Percentiles rank a stretch among this genome's conserved stretches.
phyloP scores from a whole-genome alignment of 495 filamentous ascomycete species.

The Penicillium taxi region DNA sequence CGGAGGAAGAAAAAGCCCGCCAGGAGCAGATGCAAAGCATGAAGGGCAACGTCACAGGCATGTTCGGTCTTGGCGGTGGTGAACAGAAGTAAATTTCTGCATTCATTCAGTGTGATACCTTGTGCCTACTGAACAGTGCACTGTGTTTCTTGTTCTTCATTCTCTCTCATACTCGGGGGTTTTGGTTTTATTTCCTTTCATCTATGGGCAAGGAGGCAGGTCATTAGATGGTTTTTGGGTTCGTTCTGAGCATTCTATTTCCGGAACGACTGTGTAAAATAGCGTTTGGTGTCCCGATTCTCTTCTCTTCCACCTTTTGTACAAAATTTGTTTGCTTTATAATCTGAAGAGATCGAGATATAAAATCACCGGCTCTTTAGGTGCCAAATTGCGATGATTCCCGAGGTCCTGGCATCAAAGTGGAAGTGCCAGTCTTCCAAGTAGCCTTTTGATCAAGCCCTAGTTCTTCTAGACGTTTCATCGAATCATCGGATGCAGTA shows the following conservation, averaged over 20 bases:
- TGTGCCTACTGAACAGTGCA: background rate
- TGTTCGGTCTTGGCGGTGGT: slow-evolving; percentile 38
- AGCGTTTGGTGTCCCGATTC: slow-evolving; percentile 25
- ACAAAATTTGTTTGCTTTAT: slow-evolving; percentile 33
- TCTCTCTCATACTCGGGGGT: slow-evolving; percentile 5
- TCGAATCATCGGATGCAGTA: too few species aligned
- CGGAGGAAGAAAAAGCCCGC: slow-evolving; percentile 72
- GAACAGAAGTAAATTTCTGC: slow-evolving; percentile 23
- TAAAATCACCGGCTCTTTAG: slow-evolving; percentile 4
- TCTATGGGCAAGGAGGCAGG: slow-evolving; percentile 18
- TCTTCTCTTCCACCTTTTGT: slow-evolving; percentile 26
- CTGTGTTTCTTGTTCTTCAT: background rate
- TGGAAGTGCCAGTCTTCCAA: too few species aligned
- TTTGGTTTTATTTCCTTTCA: slow-evolving; percentile 11
- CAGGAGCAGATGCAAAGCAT: slow-evolving; percentile 88
- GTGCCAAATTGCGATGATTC: slow-evolving; percentile 1
- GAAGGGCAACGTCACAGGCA: slow-evolving; percentile 55
- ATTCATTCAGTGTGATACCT: background rate
- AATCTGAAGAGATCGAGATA: slow-evolving; percentile 19
- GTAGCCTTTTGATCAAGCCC: too few species aligned
- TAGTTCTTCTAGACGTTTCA: too few species aligned
- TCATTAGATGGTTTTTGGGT: slow-evolving; percentile 23
- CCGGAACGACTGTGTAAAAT: slow-evolving; percentile 38
- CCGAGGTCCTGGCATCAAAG: background rate
- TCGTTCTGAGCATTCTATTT: slow-evolving; percentile 18